A percentile compares a stretch with the other conserved stretches of the same genome.
phyloP scores from a whole-genome alignment of 148 eudicot species.

The Gaultheria prostrata region DNA sequence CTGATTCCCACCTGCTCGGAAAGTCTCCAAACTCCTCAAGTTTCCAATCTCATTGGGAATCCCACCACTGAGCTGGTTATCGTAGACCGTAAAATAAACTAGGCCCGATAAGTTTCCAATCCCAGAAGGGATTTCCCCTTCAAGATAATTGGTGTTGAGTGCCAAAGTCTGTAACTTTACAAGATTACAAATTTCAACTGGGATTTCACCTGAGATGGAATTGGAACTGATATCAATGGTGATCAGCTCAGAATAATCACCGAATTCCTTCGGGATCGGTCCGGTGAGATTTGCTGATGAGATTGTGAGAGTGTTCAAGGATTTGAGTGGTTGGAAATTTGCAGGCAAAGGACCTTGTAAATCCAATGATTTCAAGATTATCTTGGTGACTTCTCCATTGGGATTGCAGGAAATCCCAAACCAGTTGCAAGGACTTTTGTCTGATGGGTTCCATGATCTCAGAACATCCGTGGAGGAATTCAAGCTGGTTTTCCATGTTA shows the following conservation, averaged over 20 bases:
- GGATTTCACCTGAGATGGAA: conserved; percentile 65
- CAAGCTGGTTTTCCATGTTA: conserved; percentile 68
- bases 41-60: conserved; percentile 70
- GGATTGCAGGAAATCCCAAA: conserved; percentile 58
- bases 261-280: conserved; percentile 65
- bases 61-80: conserved; percentile 69
- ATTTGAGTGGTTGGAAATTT: conserved; percentile 48
- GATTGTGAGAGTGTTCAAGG: conserved; percentile 41
- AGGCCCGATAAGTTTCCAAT: conserved; percentile 71
- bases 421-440: conserved; percentile 73
- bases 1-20: conserved; percentile 90
- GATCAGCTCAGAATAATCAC: conserved; percentile 47
- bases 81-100: conserved; percentile 49
- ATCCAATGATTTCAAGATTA: conserved; percentile 47
- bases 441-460: conserved; percentile 54
- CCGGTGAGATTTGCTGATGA: conserved; percentile 82
- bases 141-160: conserved; percentile 56
- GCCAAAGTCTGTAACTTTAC: conserved; percentile 43
- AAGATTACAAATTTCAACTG: conserved; percentile 62
- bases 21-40: conserved; percentile 47
- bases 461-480: conserved; percentile 46
- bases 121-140: conserved; percentile 60
- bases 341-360: conserved; percentile 75
- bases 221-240: conserved; percentile 69
- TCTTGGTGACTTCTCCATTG: conserved; percentile 35